A percentile compares a stretch with the other conserved stretches of the same genome.
phyloP scores from a whole-genome alignment of 2,329 filamentous ascomycete species.

The Colletotrichum eremochloae region DNA sequence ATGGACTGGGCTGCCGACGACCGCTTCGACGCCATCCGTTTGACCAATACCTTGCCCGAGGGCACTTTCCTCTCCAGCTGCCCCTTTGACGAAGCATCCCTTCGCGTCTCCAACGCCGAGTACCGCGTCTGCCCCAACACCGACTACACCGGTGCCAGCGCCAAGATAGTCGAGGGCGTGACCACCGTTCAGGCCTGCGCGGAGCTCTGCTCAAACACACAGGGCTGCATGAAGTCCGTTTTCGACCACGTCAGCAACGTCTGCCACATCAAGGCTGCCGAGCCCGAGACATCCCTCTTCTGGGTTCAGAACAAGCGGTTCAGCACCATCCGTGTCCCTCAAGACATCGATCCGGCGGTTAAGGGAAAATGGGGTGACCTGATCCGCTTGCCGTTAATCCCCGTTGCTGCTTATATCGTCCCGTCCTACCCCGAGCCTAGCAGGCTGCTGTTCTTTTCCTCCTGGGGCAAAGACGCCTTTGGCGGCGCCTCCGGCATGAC shows the following conservation, averaged over 20 bases:
- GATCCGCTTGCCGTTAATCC: constrained; percentile 46
- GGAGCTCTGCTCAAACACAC: constrained; percentile 38
- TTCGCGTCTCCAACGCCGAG: constrained; percentile 23
- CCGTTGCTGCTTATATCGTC: constrained; percentile 48
- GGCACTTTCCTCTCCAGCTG: constrained; percentile 37
- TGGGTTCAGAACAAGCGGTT: constrained; percentile 44
- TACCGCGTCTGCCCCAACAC: constrained; percentile 39
- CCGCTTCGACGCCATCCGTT: constrained; percentile 40
- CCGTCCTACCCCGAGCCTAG: constrained; percentile 45
- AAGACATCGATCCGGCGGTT: constrained; percentile 41
- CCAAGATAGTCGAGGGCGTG: constrained; percentile 30
- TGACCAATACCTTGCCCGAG: constrained; percentile 33
- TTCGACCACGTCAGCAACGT: constrained; percentile 44
- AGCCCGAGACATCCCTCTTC: constrained; percentile 35
- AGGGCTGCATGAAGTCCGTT: constrained; percentile 40
- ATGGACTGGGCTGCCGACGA: constrained; percentile 39
- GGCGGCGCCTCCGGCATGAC: constrained; percentile 43
- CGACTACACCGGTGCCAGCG: constrained; percentile 37
- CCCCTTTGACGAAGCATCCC: constrained; percentile 32
- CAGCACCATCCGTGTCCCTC: constrained; percentile 46
- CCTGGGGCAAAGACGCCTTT: constrained; percentile 46
- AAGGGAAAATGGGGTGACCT: constrained; percentile 47
- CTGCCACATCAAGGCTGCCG: constrained; percentile 43
- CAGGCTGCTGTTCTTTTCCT: constrained; percentile 46
- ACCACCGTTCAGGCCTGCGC: constrained; percentile 40